Percentiles rank a stretch among this genome's conserved stretches.
Conservation (phyloP, 2,329 filamentous ascomycete genomes). For the Penicillium psychrosexuale region DNA sequence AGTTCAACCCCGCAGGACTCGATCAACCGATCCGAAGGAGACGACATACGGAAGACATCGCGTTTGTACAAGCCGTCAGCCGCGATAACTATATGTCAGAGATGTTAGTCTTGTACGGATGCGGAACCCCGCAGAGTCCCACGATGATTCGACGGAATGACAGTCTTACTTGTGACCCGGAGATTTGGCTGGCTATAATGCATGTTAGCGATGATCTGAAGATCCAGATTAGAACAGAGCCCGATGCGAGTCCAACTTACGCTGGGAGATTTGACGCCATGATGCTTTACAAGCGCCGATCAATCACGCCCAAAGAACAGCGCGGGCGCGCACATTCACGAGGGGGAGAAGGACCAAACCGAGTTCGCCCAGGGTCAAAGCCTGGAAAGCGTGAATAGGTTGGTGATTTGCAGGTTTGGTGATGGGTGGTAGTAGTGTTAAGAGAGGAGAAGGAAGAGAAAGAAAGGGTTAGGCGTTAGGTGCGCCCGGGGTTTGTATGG, state of each 20-base stretch:
- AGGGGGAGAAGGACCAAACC: constrained; percentile 11
- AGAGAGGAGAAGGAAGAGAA: constrained; percentile 17
- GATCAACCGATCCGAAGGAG: constrained; percentile 9
- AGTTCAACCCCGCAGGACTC: constrained; percentile 14
- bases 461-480: constrained; percentile 17
- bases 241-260: constrained; percentile 48
- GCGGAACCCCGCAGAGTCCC: constrained; percentile 22
- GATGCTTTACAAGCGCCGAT: constrained; percentile 36
- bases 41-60: constrained; percentile 92
- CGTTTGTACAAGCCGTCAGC: constrained; percentile 98
- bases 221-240: constrained; percentile 3
- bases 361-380: constrained; percentile 13
- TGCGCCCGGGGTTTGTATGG: constrained; percentile 18
- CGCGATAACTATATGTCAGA: constrained; percentile 74
- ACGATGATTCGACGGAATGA: constrained; percentile 11
- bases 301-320: constrained; percentile 35
- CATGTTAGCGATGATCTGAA: constrained; percentile 10
- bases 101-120: constrained; percentile 21
- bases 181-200: constrained; percentile 72
- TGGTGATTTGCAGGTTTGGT: constrained; percentile 15
- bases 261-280: constrained; percentile 62
- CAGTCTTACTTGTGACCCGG: constrained; percentile 76
- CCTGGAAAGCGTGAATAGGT: constrained; percentile 12
- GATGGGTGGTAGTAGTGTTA: constrained; percentile 13
- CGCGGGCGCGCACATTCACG: constrained; percentile 38